phyloP scores from a whole-genome alignment of 208 protist genomes.

The Wallacemonas collosoma region DNA sequence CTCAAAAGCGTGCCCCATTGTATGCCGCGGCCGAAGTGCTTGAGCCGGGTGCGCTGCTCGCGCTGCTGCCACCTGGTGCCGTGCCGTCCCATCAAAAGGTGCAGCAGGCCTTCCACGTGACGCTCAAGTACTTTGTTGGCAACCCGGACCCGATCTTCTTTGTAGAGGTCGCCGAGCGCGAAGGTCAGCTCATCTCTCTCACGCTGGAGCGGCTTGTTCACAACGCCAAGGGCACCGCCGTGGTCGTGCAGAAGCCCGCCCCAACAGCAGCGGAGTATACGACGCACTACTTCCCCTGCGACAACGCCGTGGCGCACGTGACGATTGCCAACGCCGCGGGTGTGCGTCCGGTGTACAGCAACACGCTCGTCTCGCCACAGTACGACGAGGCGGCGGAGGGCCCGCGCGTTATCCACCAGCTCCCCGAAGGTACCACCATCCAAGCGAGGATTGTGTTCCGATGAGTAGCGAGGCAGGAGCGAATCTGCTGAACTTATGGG shows the following conservation, averaged over 20 bases:
- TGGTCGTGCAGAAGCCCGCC: constrained; percentile 23
- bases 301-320: constrained; percentile 53
- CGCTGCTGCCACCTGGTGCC: constrained; percentile 15
- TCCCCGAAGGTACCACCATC: constrained; percentile 22
- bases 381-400: constrained; percentile 19
- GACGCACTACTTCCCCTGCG: constrained; percentile 42
- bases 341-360: constrained; percentile 66
- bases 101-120: constrained; percentile 44
- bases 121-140: constrained; percentile 46
- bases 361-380: constrained; percentile 43
- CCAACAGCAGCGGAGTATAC: constrained; percentile 8
- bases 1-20: constrained; percentile 19
- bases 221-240: constrained; percentile 43
- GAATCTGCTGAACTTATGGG: background rate
- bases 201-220: constrained; percentile 40
- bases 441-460: constrained; percentile 25
- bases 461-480: background rate
- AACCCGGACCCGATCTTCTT: constrained; percentile 37
- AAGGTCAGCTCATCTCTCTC: constrained; percentile 33
- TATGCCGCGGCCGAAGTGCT: constrained; percentile 28
- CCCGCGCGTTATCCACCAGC: constrained; percentile 13
- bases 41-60: constrained; percentile 6
- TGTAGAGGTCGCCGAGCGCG: constrained; percentile 27
- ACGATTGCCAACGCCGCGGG: constrained; percentile 50
- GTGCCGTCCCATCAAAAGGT: constrained; percentile 21